A percentile compares a stretch with the other conserved stretches of the same genome.
Evolutionary conservation across 139 green algal species (phyloP).

Genomic region (Chlamydomonas applanata): DNA sequence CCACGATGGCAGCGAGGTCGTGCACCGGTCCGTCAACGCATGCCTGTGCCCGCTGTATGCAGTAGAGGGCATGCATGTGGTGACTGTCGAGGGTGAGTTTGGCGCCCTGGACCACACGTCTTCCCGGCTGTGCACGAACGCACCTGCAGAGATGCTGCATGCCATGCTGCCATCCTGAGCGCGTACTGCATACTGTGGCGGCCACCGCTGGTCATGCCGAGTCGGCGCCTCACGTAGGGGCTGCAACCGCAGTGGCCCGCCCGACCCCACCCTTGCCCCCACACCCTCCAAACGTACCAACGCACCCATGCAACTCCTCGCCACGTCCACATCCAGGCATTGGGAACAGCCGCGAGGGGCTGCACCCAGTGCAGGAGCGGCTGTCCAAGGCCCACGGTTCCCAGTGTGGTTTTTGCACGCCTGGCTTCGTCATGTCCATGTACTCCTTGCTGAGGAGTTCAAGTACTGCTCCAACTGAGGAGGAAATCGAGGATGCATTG

Average conservation of each 20-base stretch:
- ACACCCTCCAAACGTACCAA: no score
- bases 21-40: conserved; percentile 88
- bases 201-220: no score
- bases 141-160: no score
- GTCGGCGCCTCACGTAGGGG: no score
- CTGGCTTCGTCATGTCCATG: conserved; percentile 98
- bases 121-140: no score
- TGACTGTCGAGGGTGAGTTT: conserved; percentile 86
- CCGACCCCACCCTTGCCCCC: no score
- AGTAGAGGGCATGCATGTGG: conserved; percentile 86
- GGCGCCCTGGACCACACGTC: no score
- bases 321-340: conserved; percentile 59
- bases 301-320: no score
- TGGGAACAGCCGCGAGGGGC: conserved; percentile 72
- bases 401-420: conserved; percentile 98
- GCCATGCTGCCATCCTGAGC: no score
- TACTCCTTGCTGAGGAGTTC: conserved; percentile 79
- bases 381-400: conserved; percentile 88
- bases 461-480: conserved; percentile 48
- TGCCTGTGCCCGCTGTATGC: conserved; percentile 94
- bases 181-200: no score
- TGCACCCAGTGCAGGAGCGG: conserved; percentile 90
- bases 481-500: conserved; percentile 92
- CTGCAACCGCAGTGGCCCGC: no score
- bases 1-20: conserved; percentile 50